Evolutionary conservation across 768 basidiomycete species (phyloP), one percentile per base, ranked within the genome.

Genomic region (Pulveroboletus sp.): DNA sequence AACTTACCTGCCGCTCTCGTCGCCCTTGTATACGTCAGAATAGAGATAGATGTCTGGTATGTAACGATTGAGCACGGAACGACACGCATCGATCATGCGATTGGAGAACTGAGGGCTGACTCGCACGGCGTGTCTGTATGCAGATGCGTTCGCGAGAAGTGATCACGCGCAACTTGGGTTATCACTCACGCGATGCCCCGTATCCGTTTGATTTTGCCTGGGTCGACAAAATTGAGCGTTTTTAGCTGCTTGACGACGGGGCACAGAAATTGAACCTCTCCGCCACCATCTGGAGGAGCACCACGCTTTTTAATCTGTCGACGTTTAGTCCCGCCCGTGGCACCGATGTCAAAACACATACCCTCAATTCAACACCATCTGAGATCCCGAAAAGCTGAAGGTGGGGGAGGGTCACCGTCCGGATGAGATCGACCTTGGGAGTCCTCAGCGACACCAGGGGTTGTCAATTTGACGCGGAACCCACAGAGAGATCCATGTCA

Each of bases 21-120:
- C 89, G 7, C 94, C 94, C 66, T 96, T 95, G 72, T 96, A 98
- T 20, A 97, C 93, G 56, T 99, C 96, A 4, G 96, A 95, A 67
- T 97, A 95, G 32, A 99, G 81, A 70, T 98, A 97, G 24, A 97
- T 93, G 65, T 99, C 96, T 31, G 96, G 95, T 50, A 98, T 96
- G 67, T 89, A 96, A 5, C 93, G 87, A 66, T 97, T 98, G 37
- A 99, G 75, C 20, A 99, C 77, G 3, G 91, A 93, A 32, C 96
- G 84, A 16, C 91, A 83, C 8, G 94, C 81, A 60, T 97, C 95
- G 43, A 99, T 96, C 86, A 98, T 92, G 32, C 96, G 81, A 67
- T 96, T 96, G 2, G 94, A 96, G 65, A 99, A 91, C 63, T 98
- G 94, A 20, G 96, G 96, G 56, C 85, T 95, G 9, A 98, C 93